Conservation (phyloP, 2,329 filamentous ascomycete genomes). For the Trichoderma cornu-damae region DNA sequence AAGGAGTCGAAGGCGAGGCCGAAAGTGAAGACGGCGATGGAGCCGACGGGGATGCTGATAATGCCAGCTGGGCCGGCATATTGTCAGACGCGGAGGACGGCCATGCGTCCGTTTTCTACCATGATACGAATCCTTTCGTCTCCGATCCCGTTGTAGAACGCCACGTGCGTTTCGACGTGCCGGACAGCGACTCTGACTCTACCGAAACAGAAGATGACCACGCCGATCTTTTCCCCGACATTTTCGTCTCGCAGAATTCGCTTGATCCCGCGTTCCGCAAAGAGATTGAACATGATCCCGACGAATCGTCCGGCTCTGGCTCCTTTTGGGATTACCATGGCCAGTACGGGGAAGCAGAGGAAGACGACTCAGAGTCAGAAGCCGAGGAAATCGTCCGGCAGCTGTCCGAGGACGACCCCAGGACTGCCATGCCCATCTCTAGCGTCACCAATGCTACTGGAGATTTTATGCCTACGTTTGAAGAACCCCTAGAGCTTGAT, state of each 20-base stretch:
- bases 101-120: slow-evolving; percentile 39
- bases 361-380: slow-evolving; percentile 41
- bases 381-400: slow-evolving; percentile 37
- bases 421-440: slow-evolving; percentile 39
- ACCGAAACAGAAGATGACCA: slow-evolving; percentile 59
- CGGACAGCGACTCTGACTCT: slow-evolving; percentile 61
- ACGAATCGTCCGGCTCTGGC: slow-evolving; percentile 52
- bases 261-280: slow-evolving; percentile 68
- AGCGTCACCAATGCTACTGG: slow-evolving; percentile 26
- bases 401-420: slow-evolving; percentile 39
- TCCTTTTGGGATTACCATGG: slow-evolving; percentile 61
- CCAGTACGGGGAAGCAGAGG: slow-evolving; percentile 33
- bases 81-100: slow-evolving; percentile 44
- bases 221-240: slow-evolving; percentile 66
- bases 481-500: slow-evolving; percentile 43
- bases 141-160: slow-evolving; percentile 45
- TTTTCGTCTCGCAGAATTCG: slow-evolving; percentile 70
- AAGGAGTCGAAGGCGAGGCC: slow-evolving; percentile 25
- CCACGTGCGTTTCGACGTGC: slow-evolving; percentile 69
- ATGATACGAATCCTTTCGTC: slow-evolving; percentile 38
- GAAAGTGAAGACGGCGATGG: slow-evolving; percentile 37
- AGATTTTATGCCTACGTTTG: slow-evolving; percentile 29
- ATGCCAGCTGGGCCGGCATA: slow-evolving; percentile 52
- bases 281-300: slow-evolving; percentile 65
- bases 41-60: slow-evolving; percentile 39